Percentiles rank a stretch among this genome's conserved stretches.
Conservation (phyloP, 2,329 filamentous ascomycete species). For the Penicillium sumatraense region DNA sequence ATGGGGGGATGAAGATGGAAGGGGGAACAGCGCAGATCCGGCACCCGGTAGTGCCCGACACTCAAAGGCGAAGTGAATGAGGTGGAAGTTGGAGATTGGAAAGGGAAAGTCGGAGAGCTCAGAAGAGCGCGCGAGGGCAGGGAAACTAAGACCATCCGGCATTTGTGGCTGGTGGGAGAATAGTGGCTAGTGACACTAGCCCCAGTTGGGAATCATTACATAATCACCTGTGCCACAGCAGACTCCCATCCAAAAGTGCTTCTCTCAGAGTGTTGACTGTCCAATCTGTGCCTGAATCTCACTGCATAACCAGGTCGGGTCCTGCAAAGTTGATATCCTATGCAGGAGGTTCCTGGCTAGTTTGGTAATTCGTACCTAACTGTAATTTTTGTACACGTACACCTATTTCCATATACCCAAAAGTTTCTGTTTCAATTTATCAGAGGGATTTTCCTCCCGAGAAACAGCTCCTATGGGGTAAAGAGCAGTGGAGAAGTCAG, state of each 20-base stretch:
- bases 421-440: background rate
- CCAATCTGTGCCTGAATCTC: constrained; percentile 3
- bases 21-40: constrained; percentile 8
- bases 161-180: constrained; percentile 18
- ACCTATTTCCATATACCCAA: background rate
- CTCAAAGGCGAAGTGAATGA: constrained; percentile 6
- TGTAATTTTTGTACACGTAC: background rate
- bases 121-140: constrained; percentile 8
- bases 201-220: background rate
- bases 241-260: no score
- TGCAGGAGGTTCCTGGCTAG: constrained; percentile 1
- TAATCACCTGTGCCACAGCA: background rate
- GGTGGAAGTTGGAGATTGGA: constrained; percentile 1
- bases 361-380: background rate
- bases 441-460: constrained; percentile 3
- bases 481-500: constrained; percentile 23
- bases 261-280: no score
- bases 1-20: constrained; percentile 10
- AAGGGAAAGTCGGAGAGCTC: constrained; percentile 13
- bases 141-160: constrained; percentile 25
- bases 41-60: constrained; percentile 15
- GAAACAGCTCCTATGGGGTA: constrained; percentile 15
- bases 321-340: background rate
- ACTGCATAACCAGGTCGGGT: background rate
- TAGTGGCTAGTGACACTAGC: background rate